Percentiles rank a stretch among this genome's conserved stretches.
Conservation (phyloP, 352 stramenopile genomes). For the Phytophthora citricola region DNA sequence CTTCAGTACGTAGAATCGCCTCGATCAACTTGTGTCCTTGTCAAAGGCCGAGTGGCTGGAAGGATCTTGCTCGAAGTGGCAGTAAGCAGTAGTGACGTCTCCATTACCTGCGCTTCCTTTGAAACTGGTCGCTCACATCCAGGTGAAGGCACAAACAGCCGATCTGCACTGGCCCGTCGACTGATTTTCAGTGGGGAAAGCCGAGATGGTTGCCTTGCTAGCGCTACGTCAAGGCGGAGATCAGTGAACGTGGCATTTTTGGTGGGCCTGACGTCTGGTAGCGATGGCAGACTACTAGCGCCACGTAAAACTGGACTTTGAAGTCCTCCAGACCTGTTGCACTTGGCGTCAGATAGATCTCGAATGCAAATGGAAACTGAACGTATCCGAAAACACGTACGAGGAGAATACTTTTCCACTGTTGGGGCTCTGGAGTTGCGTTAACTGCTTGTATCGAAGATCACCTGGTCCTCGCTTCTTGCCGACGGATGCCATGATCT, state of each 20-base stretch:
- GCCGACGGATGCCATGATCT: neutral
- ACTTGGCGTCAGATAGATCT: neutral
- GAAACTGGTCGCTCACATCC: neutral
- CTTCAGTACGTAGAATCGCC: slow-evolving; percentile 5
- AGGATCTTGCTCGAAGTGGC: slow-evolving; percentile 9
- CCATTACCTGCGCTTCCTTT: slow-evolving; percentile 1
- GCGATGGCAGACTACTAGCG: slow-evolving; percentile 43
- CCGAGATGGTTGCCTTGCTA: slow-evolving; percentile 15
- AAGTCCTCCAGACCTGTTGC: slow-evolving; percentile 7
- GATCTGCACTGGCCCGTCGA: neutral
- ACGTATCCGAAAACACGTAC: slow-evolving; percentile 10
- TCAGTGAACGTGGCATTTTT: slow-evolving; percentile 28
- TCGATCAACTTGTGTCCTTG: slow-evolving; percentile 6
- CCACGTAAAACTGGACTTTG: slow-evolving; percentile 23
- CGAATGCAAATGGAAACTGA: no score
- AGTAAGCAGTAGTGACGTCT: neutral
- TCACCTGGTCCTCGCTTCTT: slow-evolving; percentile 7
- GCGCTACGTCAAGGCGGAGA: slow-evolving; percentile 9
- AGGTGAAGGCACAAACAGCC: slow-evolving; percentile 4
- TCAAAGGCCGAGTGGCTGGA: slow-evolving; percentile 10
- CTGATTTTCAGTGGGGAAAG: slow-evolving; percentile 46
- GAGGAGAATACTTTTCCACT: slow-evolving; percentile 28
- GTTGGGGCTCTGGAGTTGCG: slow-evolving; percentile 36
- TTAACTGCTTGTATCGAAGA: slow-evolving; percentile 27
- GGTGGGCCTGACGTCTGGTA: slow-evolving; percentile 23